Base-by-base conservation (phyloP, 1,139 yeast species). In the Zygosaccharomyces pseudobailii region DNA sequence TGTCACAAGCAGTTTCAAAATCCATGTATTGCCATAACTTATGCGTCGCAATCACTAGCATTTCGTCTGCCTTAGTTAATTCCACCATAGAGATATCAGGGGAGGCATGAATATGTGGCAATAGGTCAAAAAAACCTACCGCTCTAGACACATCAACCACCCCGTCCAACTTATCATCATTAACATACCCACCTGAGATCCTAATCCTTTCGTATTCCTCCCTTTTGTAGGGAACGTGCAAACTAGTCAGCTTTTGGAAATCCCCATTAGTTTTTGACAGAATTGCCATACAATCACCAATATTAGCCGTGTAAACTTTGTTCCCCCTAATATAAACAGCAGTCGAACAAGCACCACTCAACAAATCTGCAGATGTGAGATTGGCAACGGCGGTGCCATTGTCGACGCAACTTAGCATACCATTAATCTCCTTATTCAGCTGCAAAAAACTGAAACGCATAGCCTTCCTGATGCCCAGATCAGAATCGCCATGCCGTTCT, bases 41-140 rank as follows among this genome's bases (percentile, higher is more conserved):
- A 52, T 80, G 80, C 3, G 94, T 83, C 5, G 95, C 97, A 55
- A 92, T 70, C n/a, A 94, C 85, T 36, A 92, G 70, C 75, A 87
- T 80, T 54, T 89, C 97, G 61, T 89, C 95, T 17, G 83, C 80
- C 40, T 81, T 78, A 0, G 85, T 75, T 33, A 89, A 65, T 25
- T 78, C 76, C 25, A 81, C 71, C 47, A 79, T 80, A 7, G 79
- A 73, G 34, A 89, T 80, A 58, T 83, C 84, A 1, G 98, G 97
- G 0, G 89, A 90, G 0, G 96, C 87, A 61, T 87, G 88, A 28
- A 94, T 81, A 63, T 88, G 96, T 1, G 97, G 97, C 45, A 89
- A 74, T 57, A 84, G 74, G 55, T 87, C 85, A 65, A 85, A 84
- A 64, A 87, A 90, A 0, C 99, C 98, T 47, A 88, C 89, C 27